Conservation (phyloP, 306 rosid species). For the Cucurbita ficifolia region DNA sequence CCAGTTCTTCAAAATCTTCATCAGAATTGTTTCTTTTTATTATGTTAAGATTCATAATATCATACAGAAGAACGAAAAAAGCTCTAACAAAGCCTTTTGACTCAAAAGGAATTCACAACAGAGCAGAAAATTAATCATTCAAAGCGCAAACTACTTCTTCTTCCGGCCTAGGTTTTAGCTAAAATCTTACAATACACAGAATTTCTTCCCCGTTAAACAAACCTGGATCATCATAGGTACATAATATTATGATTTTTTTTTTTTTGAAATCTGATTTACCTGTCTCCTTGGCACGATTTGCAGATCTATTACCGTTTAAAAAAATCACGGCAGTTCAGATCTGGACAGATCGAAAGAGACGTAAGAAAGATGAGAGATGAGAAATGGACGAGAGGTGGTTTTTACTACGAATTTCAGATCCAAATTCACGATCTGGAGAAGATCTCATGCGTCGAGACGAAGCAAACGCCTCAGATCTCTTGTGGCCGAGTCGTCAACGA, state of each 20-base stretch:
- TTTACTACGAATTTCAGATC: not conserved
- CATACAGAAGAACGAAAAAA: not conserved
- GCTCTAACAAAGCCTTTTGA: conserved; percentile 4
- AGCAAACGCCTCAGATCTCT: conserved; percentile 78
- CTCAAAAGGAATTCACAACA: not conserved
- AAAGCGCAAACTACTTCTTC: not conserved
- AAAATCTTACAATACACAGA: not conserved
- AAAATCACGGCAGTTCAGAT: conserved; percentile 49
- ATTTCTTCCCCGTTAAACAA: not conserved
- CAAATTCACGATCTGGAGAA: not conserved
- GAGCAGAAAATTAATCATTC: conserved; percentile 5
- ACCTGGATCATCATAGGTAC: conserved; percentile 6
- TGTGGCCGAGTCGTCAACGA: conserved; percentile 61
- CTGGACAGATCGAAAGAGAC: conserved; percentile 11
- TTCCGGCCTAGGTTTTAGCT: not conserved
- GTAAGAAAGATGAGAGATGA: conserved; percentile 2
- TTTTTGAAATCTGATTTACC: not conserved
- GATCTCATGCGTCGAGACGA: conserved; percentile 32
- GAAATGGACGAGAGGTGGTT: not conserved
- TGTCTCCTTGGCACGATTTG: conserved; percentile 9
- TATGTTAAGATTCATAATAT: not conserved
- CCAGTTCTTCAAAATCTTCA: not conserved
- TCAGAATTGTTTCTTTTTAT: not conserved
- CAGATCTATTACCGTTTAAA: conserved; percentile 59
- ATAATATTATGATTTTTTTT: not conserved